Conservation (phyloP, 2,329 filamentous ascomycete species). For the Apiospora aurea region DNA sequence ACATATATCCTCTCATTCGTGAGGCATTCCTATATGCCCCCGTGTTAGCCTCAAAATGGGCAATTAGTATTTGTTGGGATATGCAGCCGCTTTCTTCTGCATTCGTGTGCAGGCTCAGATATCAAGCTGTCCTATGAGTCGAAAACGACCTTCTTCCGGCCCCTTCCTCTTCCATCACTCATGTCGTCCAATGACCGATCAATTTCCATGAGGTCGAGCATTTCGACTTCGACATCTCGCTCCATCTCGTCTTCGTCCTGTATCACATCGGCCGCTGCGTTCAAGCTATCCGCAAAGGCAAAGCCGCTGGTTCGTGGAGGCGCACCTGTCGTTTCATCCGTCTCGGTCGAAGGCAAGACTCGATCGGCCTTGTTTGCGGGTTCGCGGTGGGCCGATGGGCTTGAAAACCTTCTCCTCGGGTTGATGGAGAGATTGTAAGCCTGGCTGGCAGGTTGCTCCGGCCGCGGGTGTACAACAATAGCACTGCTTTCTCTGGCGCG, state of each 20-base stretch:
- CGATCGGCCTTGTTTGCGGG: constrained; percentile 35
- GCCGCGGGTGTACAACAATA: constrained; percentile 62
- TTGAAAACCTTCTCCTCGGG: constrained; percentile 38
- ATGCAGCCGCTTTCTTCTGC: neutral
- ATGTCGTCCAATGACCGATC: constrained; percentile 65
- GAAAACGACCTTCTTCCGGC: constrained; percentile 61
- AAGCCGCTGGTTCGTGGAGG: constrained; percentile 48
- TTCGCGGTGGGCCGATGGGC: constrained; percentile 23
- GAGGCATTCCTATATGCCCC: constrained; percentile 18
- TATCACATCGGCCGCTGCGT: constrained; percentile 59
- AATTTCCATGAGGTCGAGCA: constrained; percentile 72
- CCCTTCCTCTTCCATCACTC: constrained; percentile 56
- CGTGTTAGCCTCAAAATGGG: constrained; percentile 5
- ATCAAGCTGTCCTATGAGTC: constrained; percentile 45
- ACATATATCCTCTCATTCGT: neutral
- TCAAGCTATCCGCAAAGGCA: constrained; percentile 59
- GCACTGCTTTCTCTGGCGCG: constrained; percentile 52
- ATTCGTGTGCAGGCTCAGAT: neutral
- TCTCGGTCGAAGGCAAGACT: constrained; percentile 37
- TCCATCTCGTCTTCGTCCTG: constrained; percentile 51
- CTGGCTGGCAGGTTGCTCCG: constrained; percentile 48
- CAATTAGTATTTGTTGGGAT: neutral
- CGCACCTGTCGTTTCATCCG: constrained; percentile 37
- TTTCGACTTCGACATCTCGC: constrained; percentile 64
- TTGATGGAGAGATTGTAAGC: constrained; percentile 56